Evolutionary conservation across 305 asterid genomes (phyloP), one percentile per base, ranked within the genome.

Genomic region (Solanum hybrid): DNA sequence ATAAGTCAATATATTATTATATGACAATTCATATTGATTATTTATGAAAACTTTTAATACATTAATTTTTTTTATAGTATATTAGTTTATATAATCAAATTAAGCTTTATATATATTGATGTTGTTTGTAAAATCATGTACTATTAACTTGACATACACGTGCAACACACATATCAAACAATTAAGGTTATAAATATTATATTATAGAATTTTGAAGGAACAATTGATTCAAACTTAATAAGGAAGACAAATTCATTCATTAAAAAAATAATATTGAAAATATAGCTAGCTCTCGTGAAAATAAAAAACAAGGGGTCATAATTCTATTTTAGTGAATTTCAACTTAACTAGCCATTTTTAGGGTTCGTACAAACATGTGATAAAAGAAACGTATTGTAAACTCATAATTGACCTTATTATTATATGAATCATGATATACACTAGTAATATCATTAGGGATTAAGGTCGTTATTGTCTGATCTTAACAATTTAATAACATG

Each of bases 291-390:
- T 24, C 76, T 24, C 16, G 4, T 24, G 33, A 69, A 69, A 4
- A 24, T 5, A 24, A 69, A 69, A 57, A 69, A 10, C 2, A 69
- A 11, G 1, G 18, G 33, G 9, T 11, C 13, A 4, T n/a, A 10
- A 69, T 24, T 69, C 0, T 11, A 69, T 64, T 69, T 69, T 11
- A 0, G 76, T 0, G 16, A 24, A 69, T 69, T 69, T 24, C 18
- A 69, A 0, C 8, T 26, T 71, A 71, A 11, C 18, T 0, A 12
- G 1, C 0, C 9, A 29, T 28, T 11, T 71, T 24, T 0, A 26
- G 4, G 8, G 2, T 2, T 11, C 0, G 77, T 26, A 26, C 34
- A 71, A 67, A 67, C 13, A 24, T 64, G 74, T 57, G 24, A 57
- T 57, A 57, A 57, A 51, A 51, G n/a, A 51, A 51, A 51, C 3